Base-by-base conservation (phyloP, 805 yeast species). In the Geotrichum ghanense region DNA sequence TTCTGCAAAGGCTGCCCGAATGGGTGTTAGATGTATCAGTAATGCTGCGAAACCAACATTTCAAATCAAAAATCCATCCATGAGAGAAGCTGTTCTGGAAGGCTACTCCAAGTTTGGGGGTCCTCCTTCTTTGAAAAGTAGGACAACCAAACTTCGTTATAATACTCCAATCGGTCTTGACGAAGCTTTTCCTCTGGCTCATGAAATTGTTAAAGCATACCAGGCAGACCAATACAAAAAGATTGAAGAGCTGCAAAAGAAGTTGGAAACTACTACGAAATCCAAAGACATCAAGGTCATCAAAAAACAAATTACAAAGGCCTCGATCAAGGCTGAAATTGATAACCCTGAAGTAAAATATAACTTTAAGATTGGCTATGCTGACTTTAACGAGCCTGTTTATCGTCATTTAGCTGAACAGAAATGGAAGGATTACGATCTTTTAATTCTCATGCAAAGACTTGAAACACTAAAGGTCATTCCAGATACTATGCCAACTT, bases 401-500 rank as follows among this genome's bases (percentile, higher is more conserved):
- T 89, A 79, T 67, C 78, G 95, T 61, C 66, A 76, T 44, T 68
- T 77, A 52, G 75, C 84, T 49, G 68, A 76, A 55, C 67, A 80
- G 51, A 75, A 81, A 52, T 90, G 97, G 97, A 75, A 78, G 60
- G 56, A 64, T 12, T 71, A 79, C 51, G 80, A 76, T 41, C 76
- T 78, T 64, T 83, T 87, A 85, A 60, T 86, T 45, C 69, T 81
- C 45, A 86, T 92, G 92, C 97, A 92, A 68, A 79, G 97, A 69
- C 66, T 92, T 46, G 98, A 92, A 67, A 79, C 83, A 48, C 68
- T 87, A 54, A 75, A 74, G 40, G 86, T 86, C 40, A 84, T 92
- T 49, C 98, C 98, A 14, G 98, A 92, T 61, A 89, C 97, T 2
- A 61, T 92, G 63, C 92, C 97, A 22, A 88, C 97, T 1, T 65